These are phyloP conservation scores for Ogataea minuta DNA, from an alignment of 805 yeast species.

Conservation along the genomic window DNA sequence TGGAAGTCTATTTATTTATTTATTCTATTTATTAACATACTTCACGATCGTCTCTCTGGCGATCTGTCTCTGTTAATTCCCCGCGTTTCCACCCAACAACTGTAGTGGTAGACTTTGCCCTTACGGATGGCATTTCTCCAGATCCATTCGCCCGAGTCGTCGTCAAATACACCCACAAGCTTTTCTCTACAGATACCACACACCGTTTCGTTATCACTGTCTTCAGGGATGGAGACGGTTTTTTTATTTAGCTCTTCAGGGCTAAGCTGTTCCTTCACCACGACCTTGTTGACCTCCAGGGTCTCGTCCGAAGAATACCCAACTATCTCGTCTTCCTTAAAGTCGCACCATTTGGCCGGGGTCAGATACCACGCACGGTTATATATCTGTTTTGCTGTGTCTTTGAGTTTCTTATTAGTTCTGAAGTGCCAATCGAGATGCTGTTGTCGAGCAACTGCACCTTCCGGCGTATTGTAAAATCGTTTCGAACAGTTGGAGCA, in stretches of 20 bases:
- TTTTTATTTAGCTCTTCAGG: slow-evolving; percentile 39
- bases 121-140: slow-evolving; percentile 65
- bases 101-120: slow-evolving; percentile 54
- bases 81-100: slow-evolving; percentile 63
- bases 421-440: slow-evolving; percentile 98
- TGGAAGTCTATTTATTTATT: slow-evolving; percentile 10
- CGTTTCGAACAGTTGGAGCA: slow-evolving; percentile 91
- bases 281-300: slow-evolving; percentile 18
- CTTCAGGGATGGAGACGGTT: slow-evolving; percentile 67
- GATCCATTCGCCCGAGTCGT: slow-evolving; percentile 77
- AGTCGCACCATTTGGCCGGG: slow-evolving; percentile 67
- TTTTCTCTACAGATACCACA: slow-evolving; percentile 75
- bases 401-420: slow-evolving; percentile 71
- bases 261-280: slow-evolving; percentile 19
- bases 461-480: slow-evolving; percentile 60
- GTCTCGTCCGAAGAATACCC: slow-evolving; percentile 33
- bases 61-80: slow-evolving; percentile 32
- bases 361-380: slow-evolving; percentile 81
- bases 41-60: slow-evolving; percentile 24
- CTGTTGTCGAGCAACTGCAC: slow-evolving; percentile 49
- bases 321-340: slow-evolving; percentile 64
- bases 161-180: slow-evolving; percentile 63
- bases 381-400: slow-evolving; percentile 51
- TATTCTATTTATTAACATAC: neutral
- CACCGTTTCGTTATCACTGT: slow-evolving; percentile 53